A percentile compares a stretch with the other conserved stretches of the same genome.
Evolutionary conservation across 2,329 filamentous ascomycete genomes (phyloP).

Genomic region (Cladosporium velox): DNA sequence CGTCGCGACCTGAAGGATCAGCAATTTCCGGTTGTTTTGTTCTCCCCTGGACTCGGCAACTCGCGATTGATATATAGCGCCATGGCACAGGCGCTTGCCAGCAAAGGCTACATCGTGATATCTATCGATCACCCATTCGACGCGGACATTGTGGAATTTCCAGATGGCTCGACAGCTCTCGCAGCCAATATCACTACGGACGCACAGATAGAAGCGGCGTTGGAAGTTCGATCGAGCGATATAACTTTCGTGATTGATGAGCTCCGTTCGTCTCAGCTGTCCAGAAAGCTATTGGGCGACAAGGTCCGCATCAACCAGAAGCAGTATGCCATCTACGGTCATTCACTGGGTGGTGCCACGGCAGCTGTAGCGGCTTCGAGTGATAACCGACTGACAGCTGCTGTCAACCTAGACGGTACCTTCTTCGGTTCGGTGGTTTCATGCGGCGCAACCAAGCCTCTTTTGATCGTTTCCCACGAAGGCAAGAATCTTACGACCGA

Average conservation of each 20-base stretch:
- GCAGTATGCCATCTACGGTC: slow-evolving; percentile 41
- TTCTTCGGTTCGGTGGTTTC: slow-evolving; percentile 16
- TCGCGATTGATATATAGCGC: slow-evolving; percentile 48
- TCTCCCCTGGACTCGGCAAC: slow-evolving; percentile 50
- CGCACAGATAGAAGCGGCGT: slow-evolving; percentile 14
- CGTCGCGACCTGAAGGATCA: slow-evolving; percentile 17
- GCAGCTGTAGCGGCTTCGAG: slow-evolving; percentile 38
- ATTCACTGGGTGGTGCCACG: slow-evolving; percentile 39
- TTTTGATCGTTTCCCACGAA: slow-evolving; percentile 17
- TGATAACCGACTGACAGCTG: slow-evolving; percentile 41
- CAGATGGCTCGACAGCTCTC: slow-evolving; percentile 43
- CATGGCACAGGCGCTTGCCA: slow-evolving; percentile 50
- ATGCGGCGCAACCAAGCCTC: slow-evolving; percentile 17
- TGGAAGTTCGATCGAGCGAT: slow-evolving; percentile 35
- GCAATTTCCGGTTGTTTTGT: slow-evolving; percentile 37
- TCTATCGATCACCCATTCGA: slow-evolving; percentile 55
- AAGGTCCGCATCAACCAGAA: slow-evolving; percentile 30
- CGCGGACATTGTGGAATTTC: slow-evolving; percentile 49
- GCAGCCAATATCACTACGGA: slow-evolving; percentile 27
- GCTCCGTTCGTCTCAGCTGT: slow-evolving; percentile 22
- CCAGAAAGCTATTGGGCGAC: not conserved
- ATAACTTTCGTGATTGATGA: slow-evolving; percentile 43
- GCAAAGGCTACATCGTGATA: slow-evolving; percentile 50
- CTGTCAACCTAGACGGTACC: slow-evolving; percentile 47
- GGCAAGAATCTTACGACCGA: slow-evolving; percentile 12